A percentile compares a stretch with the other conserved stretches of the same genome.
phyloP scores from a whole-genome alignment of 441 rosid genomes.

The Populus hybrid region DNA sequence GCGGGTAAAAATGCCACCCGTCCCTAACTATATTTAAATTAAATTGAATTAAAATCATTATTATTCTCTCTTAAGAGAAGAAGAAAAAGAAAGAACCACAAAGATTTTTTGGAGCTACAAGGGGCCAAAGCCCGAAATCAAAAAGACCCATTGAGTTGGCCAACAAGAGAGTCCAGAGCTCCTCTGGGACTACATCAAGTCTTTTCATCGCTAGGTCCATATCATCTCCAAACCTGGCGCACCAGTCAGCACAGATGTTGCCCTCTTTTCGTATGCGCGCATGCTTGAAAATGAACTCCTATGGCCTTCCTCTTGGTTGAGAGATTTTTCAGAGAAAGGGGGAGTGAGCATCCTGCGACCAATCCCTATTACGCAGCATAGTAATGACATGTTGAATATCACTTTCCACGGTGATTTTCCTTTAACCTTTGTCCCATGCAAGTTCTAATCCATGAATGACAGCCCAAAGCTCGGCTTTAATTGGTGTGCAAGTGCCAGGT shows the following conservation, averaged over 20 bases:
- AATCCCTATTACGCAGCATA: not conserved
- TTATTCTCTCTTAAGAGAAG: not conserved
- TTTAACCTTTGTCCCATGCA: not conserved
- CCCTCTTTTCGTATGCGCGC: not conserved
- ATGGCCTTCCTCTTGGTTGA: not conserved
- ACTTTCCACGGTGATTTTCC: not conserved
- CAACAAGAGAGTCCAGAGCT: not conserved
- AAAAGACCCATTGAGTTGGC: not conserved
- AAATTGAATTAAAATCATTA: not conserved
- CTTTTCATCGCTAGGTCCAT: not conserved
- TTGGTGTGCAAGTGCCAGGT: not conserved
- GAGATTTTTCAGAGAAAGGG: not conserved
- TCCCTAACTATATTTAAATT: not conserved
- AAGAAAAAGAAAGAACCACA: no score
- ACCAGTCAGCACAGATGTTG: not conserved
- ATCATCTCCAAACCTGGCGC: not conserved
- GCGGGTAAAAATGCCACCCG: not conserved
- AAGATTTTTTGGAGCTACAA: not conserved
- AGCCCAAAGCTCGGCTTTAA: not conserved
- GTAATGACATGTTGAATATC: not conserved
- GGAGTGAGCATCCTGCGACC: not conserved
- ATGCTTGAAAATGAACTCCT: not conserved
- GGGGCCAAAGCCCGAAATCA: not conserved
- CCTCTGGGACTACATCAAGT: not conserved
- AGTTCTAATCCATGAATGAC: not conserved